A percentile compares a stretch with the other conserved stretches of the same genome.
These are phyloP conservation scores for Crataegus laevigata DNA, from an alignment of 306 rosid genomes.

Conservation along the genomic window DNA sequence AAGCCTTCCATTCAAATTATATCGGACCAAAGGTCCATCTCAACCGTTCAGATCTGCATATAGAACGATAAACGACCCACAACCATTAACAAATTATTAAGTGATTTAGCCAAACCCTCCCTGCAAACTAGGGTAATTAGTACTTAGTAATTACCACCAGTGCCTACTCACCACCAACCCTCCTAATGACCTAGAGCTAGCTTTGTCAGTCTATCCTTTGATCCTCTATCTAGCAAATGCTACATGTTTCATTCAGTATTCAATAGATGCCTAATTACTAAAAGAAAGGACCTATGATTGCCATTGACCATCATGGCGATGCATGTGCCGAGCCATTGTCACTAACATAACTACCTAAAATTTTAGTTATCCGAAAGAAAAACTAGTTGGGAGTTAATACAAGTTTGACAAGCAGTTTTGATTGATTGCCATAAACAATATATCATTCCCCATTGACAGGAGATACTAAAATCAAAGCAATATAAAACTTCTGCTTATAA, in stretches of 20 bases:
- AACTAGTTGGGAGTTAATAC: neutral
- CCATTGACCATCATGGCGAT: neutral
- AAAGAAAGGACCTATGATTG: neutral
- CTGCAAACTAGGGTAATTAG: neutral
- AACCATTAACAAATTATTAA: no score
- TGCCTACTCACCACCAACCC: neutral
- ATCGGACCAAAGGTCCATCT: no score
- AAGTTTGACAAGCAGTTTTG: neutral
- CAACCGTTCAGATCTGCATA: no score
- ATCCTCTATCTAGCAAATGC: neutral
- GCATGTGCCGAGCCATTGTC: neutral
- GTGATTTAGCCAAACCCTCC: neutral
- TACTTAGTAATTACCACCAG: neutral
- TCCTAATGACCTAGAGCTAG: neutral
- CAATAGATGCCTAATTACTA: neutral
- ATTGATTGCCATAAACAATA: neutral
- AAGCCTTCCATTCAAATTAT: no score
- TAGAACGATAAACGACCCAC: no score
- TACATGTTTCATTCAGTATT: neutral
- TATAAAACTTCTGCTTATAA: conserved; percentile 23
- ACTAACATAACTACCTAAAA: neutral
- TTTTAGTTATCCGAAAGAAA: neutral
- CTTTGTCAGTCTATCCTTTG: neutral
- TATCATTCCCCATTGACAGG: neutral
- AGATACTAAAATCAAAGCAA: conserved; percentile 1